A percentile compares a stretch with the other conserved stretches of the same genome.
Conservation (phyloP, 768 basidiomycete species). For the Mycena kentingensis region DNA sequence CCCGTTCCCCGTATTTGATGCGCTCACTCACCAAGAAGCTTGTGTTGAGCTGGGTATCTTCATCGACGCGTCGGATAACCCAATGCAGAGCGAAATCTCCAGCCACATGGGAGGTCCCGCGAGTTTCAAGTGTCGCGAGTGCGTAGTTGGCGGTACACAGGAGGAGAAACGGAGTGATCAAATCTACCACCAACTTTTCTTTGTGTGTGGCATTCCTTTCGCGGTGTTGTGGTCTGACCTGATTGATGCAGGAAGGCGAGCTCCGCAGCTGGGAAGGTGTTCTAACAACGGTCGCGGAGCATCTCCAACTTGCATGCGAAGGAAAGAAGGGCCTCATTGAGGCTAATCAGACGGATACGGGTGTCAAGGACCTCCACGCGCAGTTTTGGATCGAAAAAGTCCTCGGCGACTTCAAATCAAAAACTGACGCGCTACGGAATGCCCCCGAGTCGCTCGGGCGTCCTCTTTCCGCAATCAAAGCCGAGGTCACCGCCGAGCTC, state of each 20-base stretch:
- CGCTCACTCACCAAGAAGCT: slow-evolving; percentile 21
- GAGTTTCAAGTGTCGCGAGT: slow-evolving; percentile 44
- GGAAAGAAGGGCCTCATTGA: slow-evolving; percentile 32
- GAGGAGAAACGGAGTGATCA: slow-evolving; percentile 33
- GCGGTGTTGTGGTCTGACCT: not conserved
- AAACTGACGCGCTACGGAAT: slow-evolving; percentile 24
- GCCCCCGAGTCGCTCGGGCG: slow-evolving; percentile 19
- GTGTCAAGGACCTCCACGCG: slow-evolving; percentile 42
- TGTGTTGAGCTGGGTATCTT: slow-evolving; percentile 29
- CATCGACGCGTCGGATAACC: slow-evolving; percentile 40
- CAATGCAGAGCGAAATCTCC: slow-evolving; percentile 30
- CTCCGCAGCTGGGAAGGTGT: slow-evolving; percentile 26
- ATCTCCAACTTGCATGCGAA: slow-evolving; percentile 33
- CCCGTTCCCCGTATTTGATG: slow-evolving; percentile 35
- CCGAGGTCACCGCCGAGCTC: not conserved
- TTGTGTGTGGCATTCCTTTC: slow-evolving; percentile 22
- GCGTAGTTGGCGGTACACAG: slow-evolving; percentile 37
- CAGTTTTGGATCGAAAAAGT: slow-evolving; percentile 41
- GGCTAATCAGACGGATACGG: slow-evolving; percentile 33
- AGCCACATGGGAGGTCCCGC: slow-evolving; percentile 43
- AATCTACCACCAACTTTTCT: slow-evolving; percentile 38
- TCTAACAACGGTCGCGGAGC: slow-evolving; percentile 28
- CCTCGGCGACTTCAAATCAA: slow-evolving; percentile 24
- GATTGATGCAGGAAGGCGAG: slow-evolving; percentile 24
- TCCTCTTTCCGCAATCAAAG: not conserved